Evolutionary conservation across 2,329 filamentous ascomycete species (phyloP), one percentile per base, ranked within the genome.

Genomic region (Aspergillus sclerotialis): DNA sequence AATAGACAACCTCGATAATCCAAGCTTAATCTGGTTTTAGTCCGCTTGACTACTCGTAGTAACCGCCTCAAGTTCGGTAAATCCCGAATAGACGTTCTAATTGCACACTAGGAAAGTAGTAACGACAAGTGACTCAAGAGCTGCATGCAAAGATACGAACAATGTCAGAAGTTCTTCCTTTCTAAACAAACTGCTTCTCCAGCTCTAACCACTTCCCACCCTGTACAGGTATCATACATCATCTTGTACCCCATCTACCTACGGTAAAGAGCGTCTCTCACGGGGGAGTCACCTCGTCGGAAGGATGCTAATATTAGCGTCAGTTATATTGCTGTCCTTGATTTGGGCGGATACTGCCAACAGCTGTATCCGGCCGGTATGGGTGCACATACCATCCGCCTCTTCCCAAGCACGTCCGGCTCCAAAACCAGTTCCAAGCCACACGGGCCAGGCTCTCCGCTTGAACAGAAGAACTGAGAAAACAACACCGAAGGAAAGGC

Each of bases 391-490:
- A 70, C 75, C 84, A 72, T 98, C 94, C 69, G 92, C 95, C 73
- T 98, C 92, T 68, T 98, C 92, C 73, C 94, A 98, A 38, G 92
- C 92, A 56, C 93, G 80, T 55, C 92, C 92, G 45, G 89, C 89
- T 61, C 93, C 92, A 63, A 98, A 96, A 38, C 92, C 92, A 36
- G 90, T 75, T 47, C 92, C 92, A 48, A 94, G 78, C 61, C 87
- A 92, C n/a, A 89, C 92, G 38, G 92, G 92, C 87, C 90, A 98
- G 48, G 92, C 86, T 70, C 92, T 82, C 67, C 93, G 84, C 77
- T 94, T 94, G 79, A 98, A 98, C 36, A 98, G 70, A 39, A 98
- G 83, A 42, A 98, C 89, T 42, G 92, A 96, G 75, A 98, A 96
- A 68, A 98, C 86, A 64, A 98, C 83, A 61, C 92, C 92, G 69